These are phyloP conservation scores for Podila epigama DNA, from an alignment of 192 early-diverging fungal genomes.

Conservation along the genomic window DNA sequence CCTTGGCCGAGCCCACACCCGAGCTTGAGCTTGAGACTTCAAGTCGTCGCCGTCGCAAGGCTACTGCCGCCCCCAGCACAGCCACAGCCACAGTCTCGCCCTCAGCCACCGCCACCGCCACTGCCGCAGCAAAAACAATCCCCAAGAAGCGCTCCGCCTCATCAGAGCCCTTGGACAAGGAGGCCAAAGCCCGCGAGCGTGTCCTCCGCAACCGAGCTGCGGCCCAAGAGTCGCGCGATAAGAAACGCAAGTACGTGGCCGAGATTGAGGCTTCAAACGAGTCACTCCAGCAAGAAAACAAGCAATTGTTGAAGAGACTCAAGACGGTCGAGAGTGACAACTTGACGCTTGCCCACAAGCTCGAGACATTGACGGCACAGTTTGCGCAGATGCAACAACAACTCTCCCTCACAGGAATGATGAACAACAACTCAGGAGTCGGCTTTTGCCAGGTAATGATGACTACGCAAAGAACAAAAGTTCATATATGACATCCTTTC, in stretches of 20 bases:
- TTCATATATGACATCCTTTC: too few species aligned
- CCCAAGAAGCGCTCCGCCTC: conserved; percentile 18
- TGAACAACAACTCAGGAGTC: conserved; percentile 34
- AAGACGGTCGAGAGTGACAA: conserved; percentile 63
- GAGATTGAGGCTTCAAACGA: conserved; percentile 63
- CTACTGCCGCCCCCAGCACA: neutral
- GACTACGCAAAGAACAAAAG: too few species aligned
- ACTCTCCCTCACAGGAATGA: conserved; percentile 20
- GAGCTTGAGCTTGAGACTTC: neutral
- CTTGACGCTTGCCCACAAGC: conserved; percentile 23
- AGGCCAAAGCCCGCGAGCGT: conserved; percentile 51
- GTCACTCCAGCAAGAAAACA: conserved; percentile 58
- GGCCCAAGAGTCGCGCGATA: conserved; percentile 81
- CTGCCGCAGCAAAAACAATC: neutral
- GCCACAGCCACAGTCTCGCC: neutral
- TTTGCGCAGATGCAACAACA: conserved; percentile 52
- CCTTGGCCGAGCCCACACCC: neutral
- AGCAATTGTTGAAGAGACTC: conserved; percentile 53
- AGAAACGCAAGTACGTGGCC: conserved; percentile 71
- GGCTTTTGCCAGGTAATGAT: conserved; percentile 49
- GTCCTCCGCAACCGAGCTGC: conserved; percentile 75
- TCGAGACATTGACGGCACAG: conserved; percentile 45
- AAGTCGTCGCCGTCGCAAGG: neutral
- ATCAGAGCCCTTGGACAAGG: conserved; percentile 34
- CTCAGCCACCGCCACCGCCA: neutral